Evolutionary conservation across 345 rosid genomes (phyloP).

Genomic region (Arabis alpina): DNA sequence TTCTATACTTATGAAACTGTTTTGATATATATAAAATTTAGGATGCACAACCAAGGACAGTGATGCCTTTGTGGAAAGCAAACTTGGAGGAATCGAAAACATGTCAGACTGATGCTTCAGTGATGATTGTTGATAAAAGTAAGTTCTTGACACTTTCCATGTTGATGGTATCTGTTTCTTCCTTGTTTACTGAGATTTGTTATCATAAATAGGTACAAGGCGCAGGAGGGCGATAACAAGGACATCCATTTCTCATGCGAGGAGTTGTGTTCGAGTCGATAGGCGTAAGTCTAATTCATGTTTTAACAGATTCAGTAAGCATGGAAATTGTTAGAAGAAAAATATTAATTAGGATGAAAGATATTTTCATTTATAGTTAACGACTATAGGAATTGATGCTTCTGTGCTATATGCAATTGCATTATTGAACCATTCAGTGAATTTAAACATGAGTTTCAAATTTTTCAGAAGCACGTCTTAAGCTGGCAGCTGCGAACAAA

Average conservation of each 20-base stretch:
- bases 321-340: not conserved
- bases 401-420: too few relatives aligned
- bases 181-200: constrained; percentile 46
- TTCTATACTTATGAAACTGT: constrained; percentile 13
- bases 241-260: constrained; percentile 33
- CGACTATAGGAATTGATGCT: too few relatives aligned
- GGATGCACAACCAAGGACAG: constrained; percentile 72
- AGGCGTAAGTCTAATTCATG: constrained; percentile 52
- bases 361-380: too few relatives aligned
- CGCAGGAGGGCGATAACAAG: constrained; percentile 58
- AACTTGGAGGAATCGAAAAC: constrained; percentile 70
- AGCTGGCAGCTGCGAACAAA: constrained; percentile 66
- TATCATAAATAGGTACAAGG: constrained; percentile 58
- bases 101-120: constrained; percentile 63
- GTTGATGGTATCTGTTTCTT: not conserved
- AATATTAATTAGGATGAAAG: too few relatives aligned
- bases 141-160: constrained; percentile 45
- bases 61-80: constrained; percentile 72
- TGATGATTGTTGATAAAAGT: constrained; percentile 66
- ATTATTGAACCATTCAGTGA: too few relatives aligned
- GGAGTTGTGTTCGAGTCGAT: constrained; percentile 64
- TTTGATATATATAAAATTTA: constrained; percentile 39
- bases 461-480: constrained; percentile 63
- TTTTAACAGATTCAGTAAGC: not conserved
- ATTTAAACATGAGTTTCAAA: too few relatives aligned